A percentile compares a stretch with the other conserved stretches of the same genome.
These are phyloP conservation scores for Barnettozyma pratensis DNA, from an alignment of 805 yeast genomes.

Conservation along the genomic window DNA sequence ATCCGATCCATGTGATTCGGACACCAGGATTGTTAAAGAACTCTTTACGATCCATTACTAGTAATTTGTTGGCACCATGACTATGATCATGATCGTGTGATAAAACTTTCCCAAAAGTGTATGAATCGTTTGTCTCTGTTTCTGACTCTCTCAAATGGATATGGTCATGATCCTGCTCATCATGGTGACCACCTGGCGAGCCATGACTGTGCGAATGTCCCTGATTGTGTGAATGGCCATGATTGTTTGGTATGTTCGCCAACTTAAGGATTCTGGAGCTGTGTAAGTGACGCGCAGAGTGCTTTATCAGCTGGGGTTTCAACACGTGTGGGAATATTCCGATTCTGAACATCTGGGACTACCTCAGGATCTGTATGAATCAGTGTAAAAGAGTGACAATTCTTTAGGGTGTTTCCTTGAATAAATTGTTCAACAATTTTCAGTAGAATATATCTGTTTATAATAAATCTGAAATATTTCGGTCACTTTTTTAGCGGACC, in stretches of 20 bases:
- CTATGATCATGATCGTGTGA: slow-evolving; percentile 32
- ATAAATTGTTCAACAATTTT: no score
- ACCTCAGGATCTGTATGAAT: no score
- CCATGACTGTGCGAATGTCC: slow-evolving; percentile 25
- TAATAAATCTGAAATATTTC: no score
- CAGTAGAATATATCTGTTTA: no score
- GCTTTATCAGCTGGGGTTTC: background rate
- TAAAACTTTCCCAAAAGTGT: slow-evolving; percentile 30
- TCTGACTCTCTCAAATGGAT: slow-evolving; percentile 38
- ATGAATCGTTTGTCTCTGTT: slow-evolving; percentile 36
- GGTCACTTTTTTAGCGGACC: no score
- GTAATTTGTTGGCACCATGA: slow-evolving; percentile 28
- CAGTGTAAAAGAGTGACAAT: no score
- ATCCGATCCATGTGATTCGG: slow-evolving; percentile 88
- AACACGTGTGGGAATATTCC: slow-evolving; percentile 3
- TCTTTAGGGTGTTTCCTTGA: no score
- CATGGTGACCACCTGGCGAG: slow-evolving; percentile 1
- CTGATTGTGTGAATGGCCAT: slow-evolving; percentile 26
- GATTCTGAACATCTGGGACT: slow-evolving; percentile 4
- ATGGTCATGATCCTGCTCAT: slow-evolving; percentile 31
- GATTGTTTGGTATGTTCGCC: slow-evolving; percentile 7
- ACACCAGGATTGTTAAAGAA: slow-evolving; percentile 74
- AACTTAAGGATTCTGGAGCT: background rate
- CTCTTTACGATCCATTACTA: slow-evolving; percentile 37
- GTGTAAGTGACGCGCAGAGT: slow-evolving; percentile 6